phyloP scores from a whole-genome alignment of 495 filamentous ascomycete species.

The Xanthoparmelia taractica region DNA sequence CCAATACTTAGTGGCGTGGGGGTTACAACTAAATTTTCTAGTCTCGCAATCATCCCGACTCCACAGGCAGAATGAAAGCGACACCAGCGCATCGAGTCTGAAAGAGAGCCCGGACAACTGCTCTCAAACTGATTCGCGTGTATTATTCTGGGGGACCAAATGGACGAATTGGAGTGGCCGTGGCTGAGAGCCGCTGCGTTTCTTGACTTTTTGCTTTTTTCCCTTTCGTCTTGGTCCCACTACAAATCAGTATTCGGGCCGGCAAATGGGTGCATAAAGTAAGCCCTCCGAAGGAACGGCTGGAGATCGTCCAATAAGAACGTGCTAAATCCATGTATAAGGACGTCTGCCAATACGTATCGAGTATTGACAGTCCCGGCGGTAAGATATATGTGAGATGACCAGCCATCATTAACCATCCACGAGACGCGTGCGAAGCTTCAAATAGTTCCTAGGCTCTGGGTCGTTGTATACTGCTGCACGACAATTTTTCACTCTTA shows the following conservation, averaged over 20 bases:
- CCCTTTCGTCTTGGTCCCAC: background rate
- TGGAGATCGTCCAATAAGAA: background rate
- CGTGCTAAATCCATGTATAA: background rate
- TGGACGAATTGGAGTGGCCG: background rate
- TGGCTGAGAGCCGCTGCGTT: constrained; percentile 2
- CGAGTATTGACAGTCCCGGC: background rate
- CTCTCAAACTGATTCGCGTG: background rate
- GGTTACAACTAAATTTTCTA: background rate
- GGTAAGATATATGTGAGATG: background rate
- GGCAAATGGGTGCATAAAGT: background rate
- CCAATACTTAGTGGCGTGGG: background rate
- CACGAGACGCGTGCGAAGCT: background rate
- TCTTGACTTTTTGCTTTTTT: background rate
- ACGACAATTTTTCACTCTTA: background rate
- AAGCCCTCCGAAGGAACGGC: background rate
- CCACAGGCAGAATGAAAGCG: background rate
- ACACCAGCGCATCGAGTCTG: background rate
- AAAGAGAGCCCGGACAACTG: background rate
- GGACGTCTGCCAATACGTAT: background rate
- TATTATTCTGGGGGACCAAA: background rate
- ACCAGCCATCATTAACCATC: background rate
- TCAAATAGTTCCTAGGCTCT: too few relatives aligned
- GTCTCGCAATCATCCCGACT: background rate
- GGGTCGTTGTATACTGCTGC: background rate
- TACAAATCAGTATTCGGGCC: constrained; percentile 2